Conservation (phyloP, 2,329 filamentous ascomycete genomes). For the Diaporthe capsici region DNA sequence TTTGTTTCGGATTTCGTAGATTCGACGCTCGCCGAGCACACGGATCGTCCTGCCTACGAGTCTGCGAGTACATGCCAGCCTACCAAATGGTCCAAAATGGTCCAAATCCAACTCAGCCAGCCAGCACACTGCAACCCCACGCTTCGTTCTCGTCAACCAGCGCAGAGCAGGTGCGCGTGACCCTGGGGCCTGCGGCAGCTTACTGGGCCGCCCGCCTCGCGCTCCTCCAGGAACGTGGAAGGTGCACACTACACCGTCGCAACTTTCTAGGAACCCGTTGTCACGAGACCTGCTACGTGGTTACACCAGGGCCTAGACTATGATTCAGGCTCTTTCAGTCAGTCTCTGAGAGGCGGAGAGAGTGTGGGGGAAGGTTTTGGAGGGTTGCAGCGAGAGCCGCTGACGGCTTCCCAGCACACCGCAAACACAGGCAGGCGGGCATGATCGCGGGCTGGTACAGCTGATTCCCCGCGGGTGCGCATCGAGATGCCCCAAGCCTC, state of each 20-base stretch:
- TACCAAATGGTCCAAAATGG: background rate
- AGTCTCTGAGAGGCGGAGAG: slow-evolving; percentile 8
- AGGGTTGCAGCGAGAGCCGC: background rate
- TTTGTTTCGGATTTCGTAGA: slow-evolving; percentile 25
- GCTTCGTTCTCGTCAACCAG: background rate
- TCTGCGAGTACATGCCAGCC: background rate
- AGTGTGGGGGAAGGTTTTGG: slow-evolving; percentile 2
- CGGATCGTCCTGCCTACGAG: background rate
- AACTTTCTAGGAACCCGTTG: background rate
- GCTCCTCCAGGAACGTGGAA: slow-evolving; percentile 6
- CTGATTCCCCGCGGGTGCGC: background rate
- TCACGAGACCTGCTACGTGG: slow-evolving; percentile 31
- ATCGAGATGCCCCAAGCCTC: slow-evolving; percentile 27
- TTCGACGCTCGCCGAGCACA: slow-evolving; percentile 12
- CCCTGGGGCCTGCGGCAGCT: slow-evolving; percentile 1
- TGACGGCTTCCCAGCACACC: background rate
- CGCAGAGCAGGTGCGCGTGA: slow-evolving; percentile 9
- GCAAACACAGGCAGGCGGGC: background rate
- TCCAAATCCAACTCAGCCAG: background rate
- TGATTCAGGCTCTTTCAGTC: slow-evolving; percentile 20
- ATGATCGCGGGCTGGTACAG: background rate
- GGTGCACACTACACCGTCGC: background rate
- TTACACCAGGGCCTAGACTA: slow-evolving; percentile 26
- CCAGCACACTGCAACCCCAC: slow-evolving; percentile 17
- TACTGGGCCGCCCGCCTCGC: slow-evolving; percentile 14